Percentiles rank a stretch among this genome's conserved stretches.
These are phyloP conservation scores for Neoscytalidium dimidiatum DNA, from an alignment of 2,329 filamentous ascomycete genomes.

Conservation along the genomic window DNA sequence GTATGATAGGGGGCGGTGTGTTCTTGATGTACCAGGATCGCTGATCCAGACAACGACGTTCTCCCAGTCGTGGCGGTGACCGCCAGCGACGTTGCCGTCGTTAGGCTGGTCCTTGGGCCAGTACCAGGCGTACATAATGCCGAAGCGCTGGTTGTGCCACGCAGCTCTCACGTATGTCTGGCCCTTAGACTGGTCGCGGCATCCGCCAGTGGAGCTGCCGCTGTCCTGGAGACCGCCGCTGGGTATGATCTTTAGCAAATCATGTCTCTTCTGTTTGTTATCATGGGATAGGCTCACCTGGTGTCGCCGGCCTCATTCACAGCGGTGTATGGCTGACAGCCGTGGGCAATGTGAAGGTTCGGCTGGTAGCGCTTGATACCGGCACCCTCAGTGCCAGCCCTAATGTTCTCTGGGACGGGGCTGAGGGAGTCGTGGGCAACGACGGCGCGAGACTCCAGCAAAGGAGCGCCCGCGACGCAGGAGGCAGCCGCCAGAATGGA, in stretches of 20 bases:
- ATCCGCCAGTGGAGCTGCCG: constrained; percentile 35
- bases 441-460: neutral
- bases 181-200: constrained; percentile 35
- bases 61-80: constrained; percentile 48
- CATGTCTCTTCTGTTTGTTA: too few species aligned
- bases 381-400: constrained; percentile 31
- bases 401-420: constrained; percentile 50
- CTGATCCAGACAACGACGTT: constrained; percentile 37
- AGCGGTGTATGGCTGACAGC: constrained; percentile 28
- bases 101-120: constrained; percentile 49
- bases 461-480: neutral
- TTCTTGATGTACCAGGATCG: too few species aligned
- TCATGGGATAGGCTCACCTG: neutral
- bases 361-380: constrained; percentile 25
- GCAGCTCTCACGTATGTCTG: constrained; percentile 43
- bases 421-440: constrained; percentile 8
- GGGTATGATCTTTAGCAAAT: neutral
- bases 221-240: constrained; percentile 40
- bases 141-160: constrained; percentile 32
- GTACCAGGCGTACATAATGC: constrained; percentile 50
- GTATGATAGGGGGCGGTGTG: too few species aligned
- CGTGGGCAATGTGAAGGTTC: constrained; percentile 27
- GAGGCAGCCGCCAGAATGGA: neutral
- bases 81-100: constrained; percentile 31
- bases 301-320: constrained; percentile 24